A percentile compares a stretch with the other conserved stretches of the same genome.
Evolutionary conservation across 345 rosid genomes (phyloP).

Genomic region (Linum trigynum): DNA sequence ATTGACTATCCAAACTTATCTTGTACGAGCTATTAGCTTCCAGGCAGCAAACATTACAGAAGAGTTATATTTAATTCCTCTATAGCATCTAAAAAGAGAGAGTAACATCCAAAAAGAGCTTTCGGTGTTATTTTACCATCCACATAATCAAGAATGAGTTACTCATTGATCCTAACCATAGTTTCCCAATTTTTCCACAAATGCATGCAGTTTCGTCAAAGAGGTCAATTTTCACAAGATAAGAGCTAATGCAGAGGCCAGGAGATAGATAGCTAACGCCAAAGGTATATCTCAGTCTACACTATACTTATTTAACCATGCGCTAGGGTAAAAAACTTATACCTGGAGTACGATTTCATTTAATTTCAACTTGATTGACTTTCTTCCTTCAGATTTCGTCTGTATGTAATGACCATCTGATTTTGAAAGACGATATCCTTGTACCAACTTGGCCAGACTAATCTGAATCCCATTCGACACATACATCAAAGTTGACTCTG

Average conservation of each 20-base stretch:
- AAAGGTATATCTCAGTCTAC: not conserved
- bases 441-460: conserved; percentile 78
- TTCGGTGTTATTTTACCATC: too few species aligned
- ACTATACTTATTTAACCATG: not conserved
- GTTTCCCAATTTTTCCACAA: not conserved
- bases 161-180: not conserved
- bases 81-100: too few species aligned
- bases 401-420: conserved; percentile 77
- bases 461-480: conserved; percentile 76
- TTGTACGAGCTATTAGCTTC: too few species aligned
- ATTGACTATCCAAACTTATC: too few species aligned
- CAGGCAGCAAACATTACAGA: too few species aligned
- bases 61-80: too few species aligned
- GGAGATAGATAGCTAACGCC: not conserved
- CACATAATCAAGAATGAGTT: too few species aligned
- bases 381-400: conserved; percentile 80
- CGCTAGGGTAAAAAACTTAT: conserved; percentile 12
- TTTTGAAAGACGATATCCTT: conserved; percentile 61
- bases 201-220: not conserved
- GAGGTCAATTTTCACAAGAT: not conserved
- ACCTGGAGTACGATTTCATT: conserved; percentile 90
- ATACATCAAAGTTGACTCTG: conserved; percentile 91
- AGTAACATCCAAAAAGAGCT: too few species aligned
- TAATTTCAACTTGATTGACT: conserved; percentile 68
- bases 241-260: not conserved